Percentiles rank a stretch among this genome's conserved stretches.
phyloP scores from a whole-genome alignment of 805 yeast genomes.

The Starmerella roubikii region DNA sequence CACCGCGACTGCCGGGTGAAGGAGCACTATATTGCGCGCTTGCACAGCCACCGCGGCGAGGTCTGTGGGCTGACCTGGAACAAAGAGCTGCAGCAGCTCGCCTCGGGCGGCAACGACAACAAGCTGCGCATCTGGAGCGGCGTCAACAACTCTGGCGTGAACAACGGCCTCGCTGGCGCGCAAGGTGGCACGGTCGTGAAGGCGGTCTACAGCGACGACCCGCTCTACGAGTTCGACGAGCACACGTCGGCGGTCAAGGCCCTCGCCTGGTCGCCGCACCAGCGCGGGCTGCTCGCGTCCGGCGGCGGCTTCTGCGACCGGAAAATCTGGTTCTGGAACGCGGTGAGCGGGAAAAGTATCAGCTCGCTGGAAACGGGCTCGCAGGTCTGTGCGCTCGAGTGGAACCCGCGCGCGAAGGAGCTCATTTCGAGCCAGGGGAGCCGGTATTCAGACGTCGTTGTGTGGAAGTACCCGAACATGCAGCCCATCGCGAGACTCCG shows the following conservation, averaged over 20 bases:
- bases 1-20: conserved; percentile 87
- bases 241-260: conserved; percentile 96
- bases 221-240: conserved; percentile 60
- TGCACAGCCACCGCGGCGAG: conserved; percentile 76
- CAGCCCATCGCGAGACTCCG: conserved; percentile 85
- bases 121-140: conserved; percentile 82
- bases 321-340: conserved; percentile 82
- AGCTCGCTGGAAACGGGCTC: conserved; percentile 89
- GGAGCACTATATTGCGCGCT: conserved; percentile 59
- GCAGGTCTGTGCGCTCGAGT: conserved; percentile 84
- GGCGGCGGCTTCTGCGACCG: conserved; percentile 98
- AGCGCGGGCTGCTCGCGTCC: conserved; percentile 78
- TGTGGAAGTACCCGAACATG: conserved; percentile 91
- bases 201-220: conserved; percentile 28
- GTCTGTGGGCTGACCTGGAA: conserved; percentile 96
- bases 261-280: conserved; percentile 95
- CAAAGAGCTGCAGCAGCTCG: conserved; percentile 75
- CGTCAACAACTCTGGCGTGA: conserved; percentile 22
- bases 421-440: conserved; percentile 91
- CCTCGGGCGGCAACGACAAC: conserved; percentile 94
- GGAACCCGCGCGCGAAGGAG: conserved; percentile 89
- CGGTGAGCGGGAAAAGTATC: conserved; percentile 57
- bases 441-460: conserved; percentile 73
- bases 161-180: neutral
- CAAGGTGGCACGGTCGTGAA: neutral